phyloP scores from a whole-genome alignment of 345 rosid species.

The Trapa incisa region DNA sequence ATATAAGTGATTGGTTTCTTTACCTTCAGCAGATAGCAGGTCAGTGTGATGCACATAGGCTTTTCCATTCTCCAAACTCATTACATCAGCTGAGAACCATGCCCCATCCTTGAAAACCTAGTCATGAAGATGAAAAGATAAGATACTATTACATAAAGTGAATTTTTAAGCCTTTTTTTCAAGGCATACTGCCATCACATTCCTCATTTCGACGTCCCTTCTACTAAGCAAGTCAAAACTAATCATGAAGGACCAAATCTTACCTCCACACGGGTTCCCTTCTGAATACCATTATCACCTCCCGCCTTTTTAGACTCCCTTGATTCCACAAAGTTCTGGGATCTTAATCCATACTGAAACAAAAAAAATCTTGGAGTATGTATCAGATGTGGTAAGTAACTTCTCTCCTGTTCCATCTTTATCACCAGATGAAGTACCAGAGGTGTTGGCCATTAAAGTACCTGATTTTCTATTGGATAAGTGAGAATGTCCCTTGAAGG shows the following conservation, averaged over 20 bases:
- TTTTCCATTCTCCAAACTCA: constrained; percentile 58
- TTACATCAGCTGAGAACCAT: constrained; percentile 73
- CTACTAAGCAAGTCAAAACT: not conserved
- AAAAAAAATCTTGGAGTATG: constrained; percentile 24
- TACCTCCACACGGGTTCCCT: constrained; percentile 79
- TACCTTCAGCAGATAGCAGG: constrained; percentile 53
- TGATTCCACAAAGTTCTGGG: constrained; percentile 21
- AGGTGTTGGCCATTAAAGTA: constrained; percentile 27
- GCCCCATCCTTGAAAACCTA: constrained; percentile 83
- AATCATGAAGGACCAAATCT: not conserved
- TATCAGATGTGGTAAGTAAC: constrained; percentile 25
- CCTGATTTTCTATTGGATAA: constrained; percentile 31
- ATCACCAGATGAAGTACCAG: constrained; percentile 24
- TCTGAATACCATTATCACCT: constrained; percentile 35
- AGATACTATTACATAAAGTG: not conserved
- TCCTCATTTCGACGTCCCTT: not conserved
- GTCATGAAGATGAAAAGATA: not conserved
- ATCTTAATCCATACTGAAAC: constrained; percentile 28
- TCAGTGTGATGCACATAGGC: constrained; percentile 64
- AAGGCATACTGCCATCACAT: not conserved
- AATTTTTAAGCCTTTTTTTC: not conserved
- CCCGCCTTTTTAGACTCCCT: constrained; percentile 9
- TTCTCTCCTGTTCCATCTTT: constrained; percentile 31
- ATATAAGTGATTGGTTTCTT: not conserved
- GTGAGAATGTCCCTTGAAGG: constrained; percentile 19